A percentile compares a stretch with the other conserved stretches of the same genome.
Evolutionary conservation across 177 flowering plant species (phyloP).

Genomic region (Vitis hybrid): DNA sequence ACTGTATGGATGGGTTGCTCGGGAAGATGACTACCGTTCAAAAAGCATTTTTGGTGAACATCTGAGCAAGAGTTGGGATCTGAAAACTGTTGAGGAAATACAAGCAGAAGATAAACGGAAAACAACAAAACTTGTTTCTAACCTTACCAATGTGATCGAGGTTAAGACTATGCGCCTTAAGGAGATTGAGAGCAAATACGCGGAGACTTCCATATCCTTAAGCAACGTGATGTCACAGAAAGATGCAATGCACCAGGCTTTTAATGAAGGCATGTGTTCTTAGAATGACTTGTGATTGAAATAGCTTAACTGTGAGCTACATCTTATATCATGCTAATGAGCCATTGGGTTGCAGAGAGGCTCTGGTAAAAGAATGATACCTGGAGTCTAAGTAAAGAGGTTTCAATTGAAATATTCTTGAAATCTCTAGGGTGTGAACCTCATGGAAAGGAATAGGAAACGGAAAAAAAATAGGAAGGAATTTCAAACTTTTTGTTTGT

Average conservation of each 20-base stretch:
- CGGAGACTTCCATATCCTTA: constrained; percentile 21
- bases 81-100: constrained; percentile 37
- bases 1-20: constrained; percentile 61
- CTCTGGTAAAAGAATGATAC: too few relatives aligned
- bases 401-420: too few relatives aligned
- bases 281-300: not conserved
- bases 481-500: too few relatives aligned
- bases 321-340: not conserved
- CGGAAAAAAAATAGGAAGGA: too few relatives aligned
- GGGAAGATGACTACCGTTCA: constrained; percentile 37
- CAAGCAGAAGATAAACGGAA: constrained; percentile 42
- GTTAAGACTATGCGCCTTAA: constrained; percentile 17
- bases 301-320: not conserved
- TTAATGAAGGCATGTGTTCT: constrained; percentile 42
- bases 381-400: too few relatives aligned
- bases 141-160: constrained; percentile 28
- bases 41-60: constrained; percentile 29
- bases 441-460: too few relatives aligned
- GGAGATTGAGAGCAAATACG: constrained; percentile 33
- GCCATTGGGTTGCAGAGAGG: not conserved
- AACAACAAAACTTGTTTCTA: constrained; percentile 23
- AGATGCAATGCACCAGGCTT: constrained; percentile 30
- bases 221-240: constrained; percentile 25
- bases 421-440: too few relatives aligned
- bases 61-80: constrained; percentile 40